Conservation (phyloP, 805 yeast genomes). For the Metschnikowia matae region DNA sequence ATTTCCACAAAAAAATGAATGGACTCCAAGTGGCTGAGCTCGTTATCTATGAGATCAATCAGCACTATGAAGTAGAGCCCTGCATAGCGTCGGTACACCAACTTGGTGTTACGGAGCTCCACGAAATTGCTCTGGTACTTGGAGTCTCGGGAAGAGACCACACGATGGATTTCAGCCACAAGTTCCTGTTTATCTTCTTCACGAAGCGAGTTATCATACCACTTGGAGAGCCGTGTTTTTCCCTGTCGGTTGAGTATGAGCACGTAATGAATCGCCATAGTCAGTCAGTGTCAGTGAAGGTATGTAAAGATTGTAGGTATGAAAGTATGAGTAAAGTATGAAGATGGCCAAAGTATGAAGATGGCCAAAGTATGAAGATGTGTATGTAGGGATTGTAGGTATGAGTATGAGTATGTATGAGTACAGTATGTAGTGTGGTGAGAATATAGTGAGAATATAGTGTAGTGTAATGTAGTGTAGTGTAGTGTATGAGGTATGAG, state of each 20-base stretch:
- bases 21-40: constrained; percentile 74
- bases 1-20: constrained; percentile 88
- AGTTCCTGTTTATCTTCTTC: constrained; percentile 30
- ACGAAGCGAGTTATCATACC: constrained; percentile 47
- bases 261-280: constrained; percentile 72
- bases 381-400: no score
- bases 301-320: no score
- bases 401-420: no score
- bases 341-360: no score
- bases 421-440: no score
- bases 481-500: no score
- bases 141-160: constrained; percentile 79
- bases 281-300: no score
- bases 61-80: constrained; percentile 87
- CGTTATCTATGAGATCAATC: constrained; percentile 76
- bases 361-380: no score
- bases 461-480: no score
- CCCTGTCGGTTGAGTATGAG: constrained; percentile 90
- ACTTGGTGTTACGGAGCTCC: constrained; percentile 52
- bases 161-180: constrained; percentile 66
- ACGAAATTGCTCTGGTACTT: constrained; percentile 79
- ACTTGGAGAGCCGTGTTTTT: constrained; percentile 79
- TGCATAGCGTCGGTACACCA: constrained; percentile 87
- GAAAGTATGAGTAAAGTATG: no score
- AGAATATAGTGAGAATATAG: no score